These are phyloP conservation scores for Sporisorium iseilematis-ciliati DNA, from an alignment of 1,284 basidiomycete species.

Conservation along the genomic window DNA sequence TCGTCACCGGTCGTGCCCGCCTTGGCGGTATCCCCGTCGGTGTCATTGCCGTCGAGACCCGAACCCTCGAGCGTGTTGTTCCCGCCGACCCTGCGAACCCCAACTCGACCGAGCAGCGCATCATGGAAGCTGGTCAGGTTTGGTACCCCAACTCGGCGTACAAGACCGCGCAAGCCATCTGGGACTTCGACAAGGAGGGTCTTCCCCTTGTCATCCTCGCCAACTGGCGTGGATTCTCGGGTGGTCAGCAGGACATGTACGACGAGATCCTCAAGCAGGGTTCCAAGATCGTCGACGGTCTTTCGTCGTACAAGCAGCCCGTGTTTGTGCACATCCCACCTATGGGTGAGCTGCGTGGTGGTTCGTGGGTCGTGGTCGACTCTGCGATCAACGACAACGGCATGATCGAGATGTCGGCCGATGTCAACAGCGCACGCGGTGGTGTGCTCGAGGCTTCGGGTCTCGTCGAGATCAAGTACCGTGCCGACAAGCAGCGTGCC, in stretches of 20 bases:
- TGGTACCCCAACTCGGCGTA: slow-evolving; percentile 99
- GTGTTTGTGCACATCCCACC: slow-evolving; percentile 99
- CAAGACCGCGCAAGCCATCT: slow-evolving; percentile 99
- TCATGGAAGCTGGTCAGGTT: slow-evolving; percentile 98
- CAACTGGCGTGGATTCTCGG: slow-evolving; percentile 99
- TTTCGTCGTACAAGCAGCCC: slow-evolving; percentile 97
- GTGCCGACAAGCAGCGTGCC: slow-evolving; percentile 81
- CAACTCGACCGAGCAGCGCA: slow-evolving; percentile 93
- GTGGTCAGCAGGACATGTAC: slow-evolving; percentile 97
- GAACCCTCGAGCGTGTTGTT: slow-evolving; percentile 95
- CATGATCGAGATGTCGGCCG: slow-evolving; percentile 92
- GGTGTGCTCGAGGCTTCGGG: slow-evolving; percentile 96
- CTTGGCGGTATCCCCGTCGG: slow-evolving; percentile 97
- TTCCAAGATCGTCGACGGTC: slow-evolving; percentile 88
- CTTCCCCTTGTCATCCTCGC: slow-evolving; percentile 98
- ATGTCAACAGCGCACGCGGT: slow-evolving; percentile 87
- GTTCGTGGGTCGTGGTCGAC: slow-evolving; percentile 99
- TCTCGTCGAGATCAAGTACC: slow-evolving; percentile 78
- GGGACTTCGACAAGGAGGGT: slow-evolving; percentile 97
- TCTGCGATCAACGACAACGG: slow-evolving; percentile 92
- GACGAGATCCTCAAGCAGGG: slow-evolving; percentile 70
- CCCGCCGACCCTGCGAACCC: slow-evolving; percentile 99
- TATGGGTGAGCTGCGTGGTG: slow-evolving; percentile 97
- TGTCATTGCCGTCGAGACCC: slow-evolving; percentile 97
- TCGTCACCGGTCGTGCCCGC: slow-evolving; percentile 86